Evolutionary conservation across 768 basidiomycete genomes (phyloP).

Genomic region (Guyanaporus albipodus): DNA sequence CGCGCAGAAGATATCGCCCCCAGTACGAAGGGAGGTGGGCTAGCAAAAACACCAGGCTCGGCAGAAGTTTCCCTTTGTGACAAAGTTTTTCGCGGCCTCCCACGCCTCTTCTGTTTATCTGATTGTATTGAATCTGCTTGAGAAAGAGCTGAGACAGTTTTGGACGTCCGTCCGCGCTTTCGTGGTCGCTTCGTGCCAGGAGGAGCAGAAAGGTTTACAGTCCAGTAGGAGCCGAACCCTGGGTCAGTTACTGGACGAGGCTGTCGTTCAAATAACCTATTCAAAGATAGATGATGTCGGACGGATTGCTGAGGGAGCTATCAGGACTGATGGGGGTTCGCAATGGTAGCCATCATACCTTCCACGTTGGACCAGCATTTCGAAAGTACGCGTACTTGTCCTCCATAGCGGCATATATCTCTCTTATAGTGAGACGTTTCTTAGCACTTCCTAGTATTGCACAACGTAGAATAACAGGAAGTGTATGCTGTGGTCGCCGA

Average conservation of each 20-base stretch:
- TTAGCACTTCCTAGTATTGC: conserved; percentile 76
- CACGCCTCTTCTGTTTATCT: conserved; percentile 37
- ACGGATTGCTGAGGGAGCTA: conserved; percentile 67
- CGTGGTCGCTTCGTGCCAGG: conserved; percentile 84
- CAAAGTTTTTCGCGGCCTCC: conserved; percentile 35
- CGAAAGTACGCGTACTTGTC: conserved; percentile 79
- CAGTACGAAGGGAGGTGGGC: conserved; percentile 18
- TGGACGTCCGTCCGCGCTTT: conserved; percentile 66
- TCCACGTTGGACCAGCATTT: conserved; percentile 81
- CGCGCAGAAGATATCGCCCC: conserved; percentile 28
- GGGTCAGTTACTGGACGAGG: conserved; percentile 81
- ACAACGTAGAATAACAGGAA: conserved; percentile 81
- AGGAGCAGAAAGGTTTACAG: conserved; percentile 80
- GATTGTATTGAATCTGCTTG: conserved; percentile 7
- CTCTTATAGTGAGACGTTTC: conserved; percentile 74
- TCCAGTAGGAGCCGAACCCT: conserved; percentile 87
- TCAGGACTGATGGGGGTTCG: neutral
- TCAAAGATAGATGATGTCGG: conserved; percentile 78
- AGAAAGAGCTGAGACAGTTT: conserved; percentile 32
- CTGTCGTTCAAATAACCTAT: conserved; percentile 78
- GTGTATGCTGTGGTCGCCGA: conserved; percentile 76
- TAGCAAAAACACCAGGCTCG: conserved; percentile 8
- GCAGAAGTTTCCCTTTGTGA: conserved; percentile 17
- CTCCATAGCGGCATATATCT: conserved; percentile 87
- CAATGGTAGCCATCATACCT: conserved; percentile 43